A percentile compares a stretch with the other conserved stretches of the same genome.
These are phyloP conservation scores for Chaetomium olivaceum DNA, from an alignment of 2,329 filamentous ascomycete species.

Conservation along the genomic window DNA sequence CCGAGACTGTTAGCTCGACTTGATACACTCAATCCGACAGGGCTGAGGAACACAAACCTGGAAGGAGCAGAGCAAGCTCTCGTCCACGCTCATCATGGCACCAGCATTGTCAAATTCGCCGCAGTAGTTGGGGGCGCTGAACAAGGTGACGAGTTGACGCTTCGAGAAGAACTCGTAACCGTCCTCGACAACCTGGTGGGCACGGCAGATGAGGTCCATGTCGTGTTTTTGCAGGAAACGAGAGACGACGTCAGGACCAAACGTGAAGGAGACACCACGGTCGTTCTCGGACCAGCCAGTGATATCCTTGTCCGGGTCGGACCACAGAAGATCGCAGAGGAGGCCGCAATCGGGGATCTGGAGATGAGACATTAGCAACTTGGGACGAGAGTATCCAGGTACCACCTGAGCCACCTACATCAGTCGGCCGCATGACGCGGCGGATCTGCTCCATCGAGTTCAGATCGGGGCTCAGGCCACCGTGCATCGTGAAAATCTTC, in stretches of 20 bases:
- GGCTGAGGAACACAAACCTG: conserved; percentile 61
- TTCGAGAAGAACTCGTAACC: conserved; percentile 99
- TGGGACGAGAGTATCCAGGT: background rate
- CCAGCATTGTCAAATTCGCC: conserved; percentile 99
- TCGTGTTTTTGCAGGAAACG: conserved; percentile 98
- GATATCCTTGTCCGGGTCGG: conserved; percentile 98
- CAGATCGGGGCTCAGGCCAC: conserved; percentile 91
- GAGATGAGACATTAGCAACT: conserved; percentile 5
- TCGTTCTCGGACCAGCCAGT: conserved; percentile 99
- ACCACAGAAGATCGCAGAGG: conserved; percentile 97
- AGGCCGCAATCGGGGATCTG: conserved; percentile 98
- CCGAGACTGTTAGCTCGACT: conserved; percentile 28
- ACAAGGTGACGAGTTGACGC: conserved; percentile 93
- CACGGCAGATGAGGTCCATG: conserved; percentile 98
- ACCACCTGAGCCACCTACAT: conserved; percentile 64
- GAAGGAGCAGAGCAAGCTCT: conserved; percentile 98
- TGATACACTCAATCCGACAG: background rate
- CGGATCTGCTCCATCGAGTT: conserved; percentile 99
- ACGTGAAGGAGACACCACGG: conserved; percentile 97
- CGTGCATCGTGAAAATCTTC: conserved; percentile 99
- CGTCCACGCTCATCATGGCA: conserved; percentile 99
- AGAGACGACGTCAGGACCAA: conserved; percentile 94
- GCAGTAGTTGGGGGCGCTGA: conserved; percentile 98
- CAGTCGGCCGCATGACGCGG: conserved; percentile 96
- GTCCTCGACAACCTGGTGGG: conserved; percentile 97